These are phyloP conservation scores for Flaveria ramosissima DNA, from an alignment of 129 eudicot species.

Conservation along the genomic window DNA sequence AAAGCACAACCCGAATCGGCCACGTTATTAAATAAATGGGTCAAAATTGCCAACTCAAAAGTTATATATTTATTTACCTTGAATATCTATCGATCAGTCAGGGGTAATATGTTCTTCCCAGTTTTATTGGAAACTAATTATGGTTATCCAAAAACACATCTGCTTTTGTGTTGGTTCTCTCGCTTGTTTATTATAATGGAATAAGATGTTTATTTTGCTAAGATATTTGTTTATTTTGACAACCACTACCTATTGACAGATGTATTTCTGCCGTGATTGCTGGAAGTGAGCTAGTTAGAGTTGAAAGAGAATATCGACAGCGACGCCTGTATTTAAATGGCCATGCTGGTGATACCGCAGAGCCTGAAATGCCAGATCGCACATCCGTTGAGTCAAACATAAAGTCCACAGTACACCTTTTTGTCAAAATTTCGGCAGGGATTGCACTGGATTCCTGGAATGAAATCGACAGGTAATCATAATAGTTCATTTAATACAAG, in stretches of 20 bases:
- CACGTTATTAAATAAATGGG: background rate
- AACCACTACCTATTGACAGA: slow-evolving; percentile 41
- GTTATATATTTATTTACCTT: background rate
- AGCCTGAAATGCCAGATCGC: slow-evolving; percentile 54
- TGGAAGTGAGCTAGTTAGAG: slow-evolving; percentile 85
- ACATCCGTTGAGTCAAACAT: slow-evolving; percentile 72
- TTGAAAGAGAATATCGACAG: slow-evolving; percentile 74
- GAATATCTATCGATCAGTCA: background rate
- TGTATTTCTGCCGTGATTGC: slow-evolving; percentile 93
- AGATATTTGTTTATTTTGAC: background rate
- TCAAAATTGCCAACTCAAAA: background rate
- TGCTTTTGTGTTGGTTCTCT: background rate
- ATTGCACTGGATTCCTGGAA: slow-evolving; percentile 80
- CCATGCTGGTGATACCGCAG: slow-evolving; percentile 57
- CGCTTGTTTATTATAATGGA: background rate
- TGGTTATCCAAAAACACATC: slow-evolving; percentile 1
- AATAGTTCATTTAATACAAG: slow-evolving; percentile 17
- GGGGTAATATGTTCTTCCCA: background rate
- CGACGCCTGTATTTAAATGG: slow-evolving; percentile 62
- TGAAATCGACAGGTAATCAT: slow-evolving; percentile 73
- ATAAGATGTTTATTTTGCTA: background rate
- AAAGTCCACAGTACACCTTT: slow-evolving; percentile 80
- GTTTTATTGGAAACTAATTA: background rate
- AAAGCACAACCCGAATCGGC: background rate
- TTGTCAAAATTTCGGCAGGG: slow-evolving; percentile 78